Evolutionary conservation across 2,329 filamentous ascomycete genomes (phyloP).

Genomic region (Fusarium concolor): DNA sequence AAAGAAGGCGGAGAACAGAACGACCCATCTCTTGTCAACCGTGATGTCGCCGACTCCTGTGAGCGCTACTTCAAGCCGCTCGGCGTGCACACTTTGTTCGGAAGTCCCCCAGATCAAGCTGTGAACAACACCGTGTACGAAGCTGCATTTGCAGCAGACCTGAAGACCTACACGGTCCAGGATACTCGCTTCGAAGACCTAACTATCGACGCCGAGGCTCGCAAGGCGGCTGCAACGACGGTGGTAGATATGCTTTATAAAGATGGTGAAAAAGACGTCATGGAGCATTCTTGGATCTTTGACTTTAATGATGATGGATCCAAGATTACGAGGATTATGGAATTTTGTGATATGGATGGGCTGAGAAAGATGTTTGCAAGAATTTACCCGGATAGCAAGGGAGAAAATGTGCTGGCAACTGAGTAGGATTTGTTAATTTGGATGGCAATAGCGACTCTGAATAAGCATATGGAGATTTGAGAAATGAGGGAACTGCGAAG

Average conservation of each 20-base stretch:
- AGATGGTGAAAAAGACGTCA: neutral
- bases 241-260: constrained; percentile 4
- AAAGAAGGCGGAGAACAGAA: constrained; percentile 16
- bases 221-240: constrained; percentile 9
- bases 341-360: constrained; percentile 31
- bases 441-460: too few species aligned
- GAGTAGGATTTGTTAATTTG: too few species aligned
- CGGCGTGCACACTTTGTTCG: neutral
- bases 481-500: constrained; percentile 1
- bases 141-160: constrained; percentile 6
- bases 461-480: too few species aligned
- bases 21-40: constrained; percentile 26
- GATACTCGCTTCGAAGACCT: neutral
- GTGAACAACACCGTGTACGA: constrained; percentile 22
- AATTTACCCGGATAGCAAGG: too few species aligned
- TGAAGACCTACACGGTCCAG: neutral
- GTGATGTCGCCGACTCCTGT: constrained; percentile 18
- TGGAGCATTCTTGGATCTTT: constrained; percentile 31
- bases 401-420: too few species aligned
- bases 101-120: neutral
- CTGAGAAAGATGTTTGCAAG: constrained; percentile 1
- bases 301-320: constrained; percentile 21
- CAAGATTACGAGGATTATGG: constrained; percentile 19
- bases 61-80: constrained; percentile 20
- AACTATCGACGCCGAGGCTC: constrained; percentile 9